phyloP scores from a whole-genome alignment of 148 eudicot genomes.

The Simmondsia chinensis region DNA sequence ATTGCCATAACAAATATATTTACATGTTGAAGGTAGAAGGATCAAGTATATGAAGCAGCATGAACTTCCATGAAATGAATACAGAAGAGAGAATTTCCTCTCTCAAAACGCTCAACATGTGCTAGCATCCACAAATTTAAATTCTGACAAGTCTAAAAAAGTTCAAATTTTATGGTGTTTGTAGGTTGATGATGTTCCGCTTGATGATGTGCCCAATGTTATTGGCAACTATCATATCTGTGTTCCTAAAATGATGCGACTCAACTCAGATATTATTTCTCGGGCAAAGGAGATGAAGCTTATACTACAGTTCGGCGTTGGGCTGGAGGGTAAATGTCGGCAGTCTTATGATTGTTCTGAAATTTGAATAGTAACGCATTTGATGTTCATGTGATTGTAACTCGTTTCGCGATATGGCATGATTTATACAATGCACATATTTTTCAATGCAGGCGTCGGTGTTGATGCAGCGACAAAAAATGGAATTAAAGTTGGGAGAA shows the following conservation, averaged over 20 bases:
- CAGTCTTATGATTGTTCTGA: too few species aligned
- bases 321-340: constrained; percentile 67
- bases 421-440: not conserved
- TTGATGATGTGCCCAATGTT: constrained; percentile 42
- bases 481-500: constrained; percentile 87
- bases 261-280: constrained; percentile 56
- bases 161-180: constrained; percentile 5
- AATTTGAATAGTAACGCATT: too few species aligned
- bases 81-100: too few species aligned
- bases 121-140: too few species aligned
- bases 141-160: not conserved
- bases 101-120: too few species aligned
- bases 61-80: too few species aligned
- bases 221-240: constrained; percentile 79
- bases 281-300: constrained; percentile 76
- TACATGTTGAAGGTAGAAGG: too few species aligned
- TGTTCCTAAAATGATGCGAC: constrained; percentile 45
- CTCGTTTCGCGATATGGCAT: not conserved
- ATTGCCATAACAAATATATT: too few species aligned
- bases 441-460: constrained; percentile 62
- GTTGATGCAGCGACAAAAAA: constrained; percentile 58
- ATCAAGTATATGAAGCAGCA: too few species aligned
- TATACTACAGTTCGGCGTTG: constrained; percentile 92
- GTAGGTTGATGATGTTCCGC: constrained; percentile 80
- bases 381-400: not conserved